Conservation (phyloP, 176 grass and related monocot genomes). For the Phragmites australis region DNA sequence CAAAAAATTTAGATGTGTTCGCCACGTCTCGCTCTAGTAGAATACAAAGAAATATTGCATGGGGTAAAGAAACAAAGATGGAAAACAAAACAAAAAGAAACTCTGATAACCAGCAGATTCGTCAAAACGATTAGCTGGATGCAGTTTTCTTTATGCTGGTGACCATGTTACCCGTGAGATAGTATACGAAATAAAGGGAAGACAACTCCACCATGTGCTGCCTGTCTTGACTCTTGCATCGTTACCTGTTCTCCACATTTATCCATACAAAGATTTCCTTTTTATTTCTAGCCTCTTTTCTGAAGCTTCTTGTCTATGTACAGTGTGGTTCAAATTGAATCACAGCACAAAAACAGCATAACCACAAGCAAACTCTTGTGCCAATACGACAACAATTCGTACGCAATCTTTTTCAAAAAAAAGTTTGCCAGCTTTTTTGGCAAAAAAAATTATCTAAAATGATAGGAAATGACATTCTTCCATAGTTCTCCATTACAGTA, state of each 20-base stretch:
- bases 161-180: conserved; percentile 45
- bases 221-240: neutral
- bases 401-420: neutral
- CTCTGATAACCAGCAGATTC: neutral
- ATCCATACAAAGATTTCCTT: neutral
- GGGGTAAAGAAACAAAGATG: neutral
- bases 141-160: conserved; percentile 10
- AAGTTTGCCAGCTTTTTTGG: neutral
- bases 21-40: conserved; percentile 16
- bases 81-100: neutral
- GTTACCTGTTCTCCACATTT: conserved; percentile 9
- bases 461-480: neutral
- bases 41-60: no score
- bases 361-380: conserved; percentile 14
- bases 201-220: conserved; percentile 30
- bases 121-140: conserved; percentile 27
- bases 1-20: neutral
- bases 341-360: neutral
- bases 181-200: neutral
- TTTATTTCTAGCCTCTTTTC: neutral
- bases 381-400: no score
- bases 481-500: neutral
- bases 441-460: neutral
- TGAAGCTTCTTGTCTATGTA: neutral
- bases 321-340: neutral